phyloP scores from a whole-genome alignment of 148 eudicot genomes.

The Rheum nobile region DNA sequence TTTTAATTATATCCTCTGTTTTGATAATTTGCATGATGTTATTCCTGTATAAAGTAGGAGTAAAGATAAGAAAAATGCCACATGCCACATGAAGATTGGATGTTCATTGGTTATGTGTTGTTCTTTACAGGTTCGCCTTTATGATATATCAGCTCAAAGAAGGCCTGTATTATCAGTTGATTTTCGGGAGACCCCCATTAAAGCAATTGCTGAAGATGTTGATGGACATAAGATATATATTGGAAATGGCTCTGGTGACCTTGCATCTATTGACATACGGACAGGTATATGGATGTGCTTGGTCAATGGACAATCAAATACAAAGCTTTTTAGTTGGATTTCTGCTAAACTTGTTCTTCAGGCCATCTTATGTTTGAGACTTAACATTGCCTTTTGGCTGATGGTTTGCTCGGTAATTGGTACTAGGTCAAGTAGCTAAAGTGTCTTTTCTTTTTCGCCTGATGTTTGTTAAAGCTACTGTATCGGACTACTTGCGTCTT shows the following conservation, averaged over 20 bases:
- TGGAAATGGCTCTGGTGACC: constrained; percentile 92
- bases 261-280: constrained; percentile 84
- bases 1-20: not conserved
- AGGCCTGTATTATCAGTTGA: constrained; percentile 82
- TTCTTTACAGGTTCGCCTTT: constrained; percentile 65
- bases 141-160: constrained; percentile 84
- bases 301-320: not conserved
- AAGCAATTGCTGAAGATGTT: constrained; percentile 70
- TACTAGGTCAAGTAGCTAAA: not conserved
- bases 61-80: not conserved
- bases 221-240: constrained; percentile 72
- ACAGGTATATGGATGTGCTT: constrained; percentile 43
- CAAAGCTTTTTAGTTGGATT: not conserved
- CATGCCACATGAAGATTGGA: not conserved
- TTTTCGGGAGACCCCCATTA: constrained; percentile 76
- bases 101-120: not conserved
- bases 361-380: not conserved
- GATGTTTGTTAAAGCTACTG: not conserved
- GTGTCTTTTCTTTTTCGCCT: not conserved
- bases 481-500: not conserved
- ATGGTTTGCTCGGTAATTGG: not conserved
- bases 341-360: not conserved
- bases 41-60: not conserved
- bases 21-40: not conserved
- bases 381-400: not conserved